Base-by-base conservation (phyloP, 164 flowering plant genomes). In the Stephania cephalantha region DNA sequence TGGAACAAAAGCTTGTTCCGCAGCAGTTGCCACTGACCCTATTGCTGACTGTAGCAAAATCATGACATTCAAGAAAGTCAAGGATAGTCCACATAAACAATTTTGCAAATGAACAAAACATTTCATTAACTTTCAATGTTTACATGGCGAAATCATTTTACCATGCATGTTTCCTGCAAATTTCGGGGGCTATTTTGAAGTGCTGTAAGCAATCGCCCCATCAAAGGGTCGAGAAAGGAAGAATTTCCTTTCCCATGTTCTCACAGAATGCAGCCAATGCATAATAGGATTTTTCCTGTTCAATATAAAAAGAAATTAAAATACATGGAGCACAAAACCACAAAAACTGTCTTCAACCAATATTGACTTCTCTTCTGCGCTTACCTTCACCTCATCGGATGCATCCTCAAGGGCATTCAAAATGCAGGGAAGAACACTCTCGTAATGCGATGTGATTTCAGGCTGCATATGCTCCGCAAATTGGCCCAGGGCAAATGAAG, bases 201-300 rank as follows among this genome's bases (percentile, higher is more conserved):
- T n/a, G 96, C 90, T 71, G 87, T 78, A 69, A 95, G 87, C 66
- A 95, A 83, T 82, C 90, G 90, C 73, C 83, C 90, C 98, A 95
- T 93, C 82, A 95, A 83, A 66, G 96, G 89, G 77, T 90, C 98
- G 74, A 95, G 85, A 78, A 93, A 71, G 97, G 93, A 80, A 93
- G 91, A 70, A 95, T 95, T 77, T 93, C 98, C 71, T 86, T 91
- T 25, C 96, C 98, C 99, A 95, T 95, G 82, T 95, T 83, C 86
- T 95, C 99, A 86, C 99, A 95, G 82, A 95, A 95, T 79, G 98
- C 97, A 9, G 99, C 97, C 86, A 95, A 79, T 44, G 99, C 99
- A 86, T 95, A 95, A 73, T 95, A 95, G 71, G 98, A 95, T 80
- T 95, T 95, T 78, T 95, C 99, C 99, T 95, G 88, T 64, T 74